Evolutionary conservation across 331 rosid species (phyloP).

Genomic region (Quercus tomentella): DNA sequence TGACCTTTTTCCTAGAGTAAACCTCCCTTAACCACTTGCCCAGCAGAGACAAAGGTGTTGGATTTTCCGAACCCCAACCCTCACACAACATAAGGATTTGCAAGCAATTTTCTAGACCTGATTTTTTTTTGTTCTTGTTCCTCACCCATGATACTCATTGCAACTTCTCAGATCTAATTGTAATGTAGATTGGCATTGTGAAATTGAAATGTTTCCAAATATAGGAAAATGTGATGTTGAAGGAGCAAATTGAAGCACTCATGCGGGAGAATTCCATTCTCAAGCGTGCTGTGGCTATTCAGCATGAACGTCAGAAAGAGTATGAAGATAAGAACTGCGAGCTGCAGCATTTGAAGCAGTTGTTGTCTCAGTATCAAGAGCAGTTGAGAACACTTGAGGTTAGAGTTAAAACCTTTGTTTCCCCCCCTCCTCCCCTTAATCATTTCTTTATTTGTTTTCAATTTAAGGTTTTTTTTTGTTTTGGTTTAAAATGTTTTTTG

Average conservation of each 20-base stretch:
- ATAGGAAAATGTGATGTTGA: conserved; percentile 75
- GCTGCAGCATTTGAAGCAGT: conserved; percentile 70
- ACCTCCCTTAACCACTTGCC: no score
- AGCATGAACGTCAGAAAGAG: conserved; percentile 75
- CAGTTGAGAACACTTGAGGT: conserved; percentile 86
- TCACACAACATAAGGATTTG: no score
- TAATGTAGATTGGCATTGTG: neutral
- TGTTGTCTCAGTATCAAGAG: conserved; percentile 79
- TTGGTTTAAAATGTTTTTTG: no score
- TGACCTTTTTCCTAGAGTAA: no score
- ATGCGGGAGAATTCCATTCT: conserved; percentile 72
- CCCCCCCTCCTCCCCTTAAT: no score
- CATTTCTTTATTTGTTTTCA: no score
- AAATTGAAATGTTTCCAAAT: conserved; percentile 9
- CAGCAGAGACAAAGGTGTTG: no score
- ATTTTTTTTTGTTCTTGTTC: no score
- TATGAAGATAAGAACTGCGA: conserved; percentile 57
- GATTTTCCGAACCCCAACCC: no score
- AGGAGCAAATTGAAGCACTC: conserved; percentile 68
- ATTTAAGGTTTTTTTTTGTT: no score
- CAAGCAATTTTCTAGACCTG: neutral
- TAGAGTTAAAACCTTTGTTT: conserved; percentile 9
- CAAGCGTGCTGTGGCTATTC: conserved; percentile 74
- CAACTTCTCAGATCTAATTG: neutral
- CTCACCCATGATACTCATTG: no score